Conservation (phyloP, 139 green algal genomes). For the Chlamydomonas applanata region DNA sequence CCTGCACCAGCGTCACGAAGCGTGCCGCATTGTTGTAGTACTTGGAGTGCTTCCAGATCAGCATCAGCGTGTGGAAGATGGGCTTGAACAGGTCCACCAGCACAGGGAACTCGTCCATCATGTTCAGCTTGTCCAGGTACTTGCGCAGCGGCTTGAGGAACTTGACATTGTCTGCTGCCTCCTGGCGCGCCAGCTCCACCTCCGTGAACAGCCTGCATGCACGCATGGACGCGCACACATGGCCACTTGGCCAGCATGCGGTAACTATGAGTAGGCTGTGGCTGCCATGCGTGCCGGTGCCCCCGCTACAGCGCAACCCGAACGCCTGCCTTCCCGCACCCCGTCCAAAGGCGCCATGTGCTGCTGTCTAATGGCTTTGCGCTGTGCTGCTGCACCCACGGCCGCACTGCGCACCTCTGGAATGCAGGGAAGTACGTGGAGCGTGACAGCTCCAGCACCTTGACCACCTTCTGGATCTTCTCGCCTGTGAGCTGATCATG, state of each 20-base stretch:
- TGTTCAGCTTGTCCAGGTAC: constrained; percentile 80
- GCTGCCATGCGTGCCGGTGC: too few relatives aligned
- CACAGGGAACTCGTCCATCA: constrained; percentile 76
- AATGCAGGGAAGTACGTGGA: constrained; percentile 83
- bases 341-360: not conserved
- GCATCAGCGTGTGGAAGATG: constrained; percentile 83
- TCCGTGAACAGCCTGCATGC: constrained; percentile 37
- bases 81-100: constrained; percentile 81
- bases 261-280: too few relatives aligned
- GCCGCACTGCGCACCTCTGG: constrained; percentile 25
- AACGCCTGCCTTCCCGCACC: too few relatives aligned
- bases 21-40: constrained; percentile 78
- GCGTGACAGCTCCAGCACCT: constrained; percentile 71
- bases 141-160: constrained; percentile 75
- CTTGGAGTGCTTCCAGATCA: constrained; percentile 87
- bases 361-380: too few relatives aligned
- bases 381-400: not conserved
- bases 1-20: constrained; percentile 80
- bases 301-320: too few relatives aligned
- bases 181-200: constrained; percentile 50
- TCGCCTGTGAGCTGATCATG: constrained; percentile 75
- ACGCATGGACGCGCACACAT: too few relatives aligned
- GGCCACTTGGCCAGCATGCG: too few relatives aligned
- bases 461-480: constrained; percentile 70
- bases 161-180: constrained; percentile 80